Evolutionary conservation across 495 filamentous ascomycete genomes (phyloP), one percentile per base, ranked within the genome.

Genomic region (Lepraria neglecta): DNA sequence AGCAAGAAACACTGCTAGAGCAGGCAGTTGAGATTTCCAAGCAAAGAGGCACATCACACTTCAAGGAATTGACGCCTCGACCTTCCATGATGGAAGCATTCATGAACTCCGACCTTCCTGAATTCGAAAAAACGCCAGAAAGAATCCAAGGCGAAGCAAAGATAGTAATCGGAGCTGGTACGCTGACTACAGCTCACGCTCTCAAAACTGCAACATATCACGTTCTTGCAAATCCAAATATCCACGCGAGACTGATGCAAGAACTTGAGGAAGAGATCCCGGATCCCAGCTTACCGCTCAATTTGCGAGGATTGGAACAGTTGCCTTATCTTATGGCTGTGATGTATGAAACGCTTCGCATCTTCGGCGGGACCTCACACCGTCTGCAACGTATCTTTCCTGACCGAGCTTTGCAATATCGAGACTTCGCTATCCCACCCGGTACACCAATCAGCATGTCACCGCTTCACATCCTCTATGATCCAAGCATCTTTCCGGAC

Each of bases 371-470:
- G 1, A 61, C 75, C 4, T 71, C 64, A 31, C 73, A 76, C 0
- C 67, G 75, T 0, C 65, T 74, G 10, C 67, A 71, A 12, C 73
- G 77, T 15, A 69, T 77, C 19, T 65, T 69, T 0, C 75, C 75
- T 0, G 66, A 76, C 31, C 60, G 64, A 24, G 68, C 70, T 38
- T 35, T 73, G 24, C 24, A 42, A 3, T 74, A 65, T 51, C 19
- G 10, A 6, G 56, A 58, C 12, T 72, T 56, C 47, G 38, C 35
- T 0, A 73, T 76, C 27, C 62, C 62, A 5, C 21, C 62, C 5
- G 68, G 75, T 64, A 74, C 71, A 4, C 65, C 70, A 12, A 63
- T 79, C 28, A 69, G 73, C 48, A 75, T 76, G 72, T 67, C 56
- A 7, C 17, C 61, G 1, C 4, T 66, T 24, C 44, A 63, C 19